A percentile compares a stretch with the other conserved stretches of the same genome.
phyloP scores from a whole-genome alignment of 2,329 filamentous ascomycete species.

The Exophiala dermatitidis region DNA sequence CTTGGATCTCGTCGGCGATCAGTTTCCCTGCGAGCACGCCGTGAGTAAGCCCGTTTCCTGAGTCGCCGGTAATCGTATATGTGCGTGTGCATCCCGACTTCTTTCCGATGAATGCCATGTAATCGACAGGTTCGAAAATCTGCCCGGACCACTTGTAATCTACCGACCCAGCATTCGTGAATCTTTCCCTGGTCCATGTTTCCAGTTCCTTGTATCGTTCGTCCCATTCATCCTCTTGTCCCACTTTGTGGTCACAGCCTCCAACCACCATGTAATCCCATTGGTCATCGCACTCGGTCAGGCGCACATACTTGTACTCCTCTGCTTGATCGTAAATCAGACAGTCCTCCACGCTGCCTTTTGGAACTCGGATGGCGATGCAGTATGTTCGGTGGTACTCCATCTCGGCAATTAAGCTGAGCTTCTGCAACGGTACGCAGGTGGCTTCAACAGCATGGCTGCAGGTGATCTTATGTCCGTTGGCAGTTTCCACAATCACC shows the following conservation, averaged over 20 bases:
- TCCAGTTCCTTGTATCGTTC: conserved; percentile 48
- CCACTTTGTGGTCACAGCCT: conserved; percentile 54
- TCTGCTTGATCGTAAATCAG: conserved; percentile 51
- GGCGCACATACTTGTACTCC: conserved; percentile 49
- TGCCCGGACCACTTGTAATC: conserved; percentile 55
- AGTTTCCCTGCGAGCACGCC: conserved; percentile 48
- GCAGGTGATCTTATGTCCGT: conserved; percentile 43
- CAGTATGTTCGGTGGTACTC: conserved; percentile 51
- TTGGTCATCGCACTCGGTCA: conserved; percentile 48
- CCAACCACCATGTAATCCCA: conserved; percentile 52
- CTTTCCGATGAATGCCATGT: conserved; percentile 50
- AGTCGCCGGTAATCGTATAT: conserved; percentile 52
- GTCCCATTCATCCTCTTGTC: conserved; percentile 40
- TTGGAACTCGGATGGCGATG: conserved; percentile 50
- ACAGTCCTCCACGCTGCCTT: conserved; percentile 47
- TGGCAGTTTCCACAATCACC: conserved; percentile 43
- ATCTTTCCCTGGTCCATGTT: conserved; percentile 47
- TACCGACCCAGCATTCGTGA: conserved; percentile 43
- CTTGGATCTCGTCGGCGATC: conserved; percentile 49
- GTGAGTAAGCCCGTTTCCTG: conserved; percentile 52
- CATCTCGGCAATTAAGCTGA: conserved; percentile 48
- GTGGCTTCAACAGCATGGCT: conserved; percentile 49
- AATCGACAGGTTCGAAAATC: conserved; percentile 50
- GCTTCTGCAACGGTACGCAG: conserved; percentile 50
- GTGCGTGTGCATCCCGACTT: conserved; percentile 48